A percentile compares a stretch with the other conserved stretches of the same genome.
Conservation (phyloP, 768 basidiomycete species). For the Leccinellum albellum region DNA sequence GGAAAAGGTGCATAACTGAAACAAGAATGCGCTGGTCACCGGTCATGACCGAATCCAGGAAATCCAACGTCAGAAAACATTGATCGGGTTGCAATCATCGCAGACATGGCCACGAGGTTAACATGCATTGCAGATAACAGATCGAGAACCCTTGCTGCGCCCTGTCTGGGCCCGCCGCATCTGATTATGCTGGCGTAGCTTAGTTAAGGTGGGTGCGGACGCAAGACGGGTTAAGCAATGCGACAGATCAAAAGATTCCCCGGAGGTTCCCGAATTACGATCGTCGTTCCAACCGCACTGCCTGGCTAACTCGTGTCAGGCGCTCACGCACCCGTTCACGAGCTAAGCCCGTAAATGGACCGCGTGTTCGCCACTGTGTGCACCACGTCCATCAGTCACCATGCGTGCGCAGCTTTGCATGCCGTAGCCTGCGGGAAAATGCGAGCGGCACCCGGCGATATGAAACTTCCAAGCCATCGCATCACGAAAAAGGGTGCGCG, state of each 20-base stretch:
- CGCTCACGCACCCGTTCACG: slow-evolving; percentile 13
- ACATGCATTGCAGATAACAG: slow-evolving; percentile 12
- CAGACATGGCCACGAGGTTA: slow-evolving; percentile 18
- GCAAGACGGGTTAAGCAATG: slow-evolving; percentile 16
- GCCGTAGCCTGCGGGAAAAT: slow-evolving; percentile 25
- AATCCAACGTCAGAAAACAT: slow-evolving; percentile 8
- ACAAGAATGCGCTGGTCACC: slow-evolving; percentile 1
- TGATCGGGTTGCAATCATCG: slow-evolving; percentile 7
- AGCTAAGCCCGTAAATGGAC: slow-evolving; percentile 14
- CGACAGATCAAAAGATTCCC: slow-evolving; percentile 18
- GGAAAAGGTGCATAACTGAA: slow-evolving; percentile 6
- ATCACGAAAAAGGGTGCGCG: slow-evolving; percentile 12
- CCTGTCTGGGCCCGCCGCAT: slow-evolving; percentile 6
- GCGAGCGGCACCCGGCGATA: slow-evolving; percentile 17
- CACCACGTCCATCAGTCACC: slow-evolving; percentile 29
- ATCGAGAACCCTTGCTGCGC: slow-evolving; percentile 14
- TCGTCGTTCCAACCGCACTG: slow-evolving; percentile 15
- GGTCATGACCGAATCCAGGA: slow-evolving; percentile 3
- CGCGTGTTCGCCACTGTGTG: slow-evolving; percentile 23
- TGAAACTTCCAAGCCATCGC: slow-evolving; percentile 11
- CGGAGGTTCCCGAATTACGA: slow-evolving; percentile 22
- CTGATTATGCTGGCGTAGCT: slow-evolving; percentile 11
- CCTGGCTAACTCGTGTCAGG: slow-evolving; percentile 15
- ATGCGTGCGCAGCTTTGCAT: slow-evolving; percentile 22
- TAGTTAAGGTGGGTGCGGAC: slow-evolving; percentile 16